Conservation (phyloP, 2,329 filamentous ascomycete genomes). For the Cladosporium halotolerans region DNA sequence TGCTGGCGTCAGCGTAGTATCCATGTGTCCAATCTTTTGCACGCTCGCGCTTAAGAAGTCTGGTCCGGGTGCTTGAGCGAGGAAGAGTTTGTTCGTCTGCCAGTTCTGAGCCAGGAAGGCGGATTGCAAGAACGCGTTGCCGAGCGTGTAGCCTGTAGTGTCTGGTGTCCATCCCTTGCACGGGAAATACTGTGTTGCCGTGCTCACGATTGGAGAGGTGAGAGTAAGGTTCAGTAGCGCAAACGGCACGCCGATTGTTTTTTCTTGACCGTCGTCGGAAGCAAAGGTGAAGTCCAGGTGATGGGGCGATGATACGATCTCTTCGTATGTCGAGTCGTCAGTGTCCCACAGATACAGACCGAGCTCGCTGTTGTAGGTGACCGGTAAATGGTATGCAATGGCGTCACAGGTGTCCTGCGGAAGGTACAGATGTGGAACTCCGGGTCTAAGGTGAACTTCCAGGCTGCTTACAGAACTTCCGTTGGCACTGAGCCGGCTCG, state of each 20-base stretch:
- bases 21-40: not conserved
- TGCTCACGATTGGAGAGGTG: constrained; percentile 31
- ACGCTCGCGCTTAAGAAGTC: not conserved
- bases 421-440: constrained; percentile 24
- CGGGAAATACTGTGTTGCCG: constrained; percentile 38
- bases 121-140: constrained; percentile 44
- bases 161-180: constrained; percentile 30
- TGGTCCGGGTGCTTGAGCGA: constrained; percentile 7
- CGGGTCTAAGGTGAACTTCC: constrained; percentile 18
- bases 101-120: constrained; percentile 42
- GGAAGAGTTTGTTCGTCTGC: constrained; percentile 10
- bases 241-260: constrained; percentile 38
- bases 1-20: not conserved
- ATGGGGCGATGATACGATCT: constrained; percentile 37
- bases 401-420: constrained; percentile 25
- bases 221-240: constrained; percentile 34
- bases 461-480: not conserved
- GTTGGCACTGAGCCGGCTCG: constrained; percentile 2
- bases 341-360: constrained; percentile 29
- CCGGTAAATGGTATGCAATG: constrained; percentile 25
- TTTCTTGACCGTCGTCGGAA: constrained; percentile 15
- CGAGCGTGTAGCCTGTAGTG: constrained; percentile 31
- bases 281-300: constrained; percentile 37
- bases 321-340: constrained; percentile 26
- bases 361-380: constrained; percentile 19